These are phyloP conservation scores for Puccinia novopanici DNA, from an alignment of 1,284 basidiomycete genomes.

Conservation along the genomic window DNA sequence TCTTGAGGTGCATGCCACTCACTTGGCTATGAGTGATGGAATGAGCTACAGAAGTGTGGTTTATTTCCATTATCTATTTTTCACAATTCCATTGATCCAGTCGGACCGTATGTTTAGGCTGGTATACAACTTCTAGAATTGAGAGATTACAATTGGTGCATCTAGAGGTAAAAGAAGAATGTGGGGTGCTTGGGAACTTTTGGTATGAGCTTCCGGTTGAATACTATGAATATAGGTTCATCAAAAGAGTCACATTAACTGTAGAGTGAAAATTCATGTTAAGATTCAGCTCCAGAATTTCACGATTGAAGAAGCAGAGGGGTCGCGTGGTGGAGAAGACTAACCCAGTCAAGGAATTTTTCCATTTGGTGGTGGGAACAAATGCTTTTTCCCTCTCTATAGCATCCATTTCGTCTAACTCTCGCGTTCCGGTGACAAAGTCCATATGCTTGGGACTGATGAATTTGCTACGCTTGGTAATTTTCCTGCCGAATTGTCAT, in stretches of 20 bases:
- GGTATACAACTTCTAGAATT: neutral
- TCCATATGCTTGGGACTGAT: constrained; percentile 44
- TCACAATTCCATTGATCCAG: neutral
- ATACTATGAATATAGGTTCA: neutral
- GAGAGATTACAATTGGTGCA: neutral
- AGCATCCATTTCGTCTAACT: constrained; percentile 67
- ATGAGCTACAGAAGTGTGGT: no score
- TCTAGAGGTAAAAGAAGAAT: constrained; percentile 1
- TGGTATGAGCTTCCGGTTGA: neutral
- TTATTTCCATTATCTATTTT: neutral
- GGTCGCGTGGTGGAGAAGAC: neutral
- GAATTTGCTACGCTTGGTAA: constrained; percentile 41
- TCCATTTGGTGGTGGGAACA: constrained; percentile 46
- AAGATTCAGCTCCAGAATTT: neutral
- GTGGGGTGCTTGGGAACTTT: neutral
- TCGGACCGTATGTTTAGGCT: neutral
- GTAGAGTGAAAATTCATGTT: neutral
- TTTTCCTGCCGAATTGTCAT: constrained; percentile 35
- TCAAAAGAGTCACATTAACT: neutral
- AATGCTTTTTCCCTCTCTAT: constrained; percentile 53
- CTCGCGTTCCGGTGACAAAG: constrained; percentile 64
- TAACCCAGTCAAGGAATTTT: constrained; percentile 50
- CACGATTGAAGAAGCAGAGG: neutral
- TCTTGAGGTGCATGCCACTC: no score
- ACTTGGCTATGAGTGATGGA: neutral